Base-by-base conservation (phyloP, 768 basidiomycete genomes). In the Collybiopsis luxurians region DNA sequence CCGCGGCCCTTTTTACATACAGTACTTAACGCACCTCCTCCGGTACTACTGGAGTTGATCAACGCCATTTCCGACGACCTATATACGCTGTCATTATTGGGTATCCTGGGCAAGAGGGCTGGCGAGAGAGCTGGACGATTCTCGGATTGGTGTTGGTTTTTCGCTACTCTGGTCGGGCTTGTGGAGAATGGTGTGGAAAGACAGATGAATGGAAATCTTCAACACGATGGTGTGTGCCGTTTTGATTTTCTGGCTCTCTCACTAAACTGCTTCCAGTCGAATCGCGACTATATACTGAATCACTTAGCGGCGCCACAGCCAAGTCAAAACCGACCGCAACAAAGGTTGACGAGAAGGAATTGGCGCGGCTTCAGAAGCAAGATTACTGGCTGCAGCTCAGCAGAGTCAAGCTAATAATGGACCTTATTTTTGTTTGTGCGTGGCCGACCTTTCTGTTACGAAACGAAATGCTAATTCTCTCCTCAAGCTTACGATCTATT, bases 81-180 rank as follows among this genome's bases (percentile, higher is more conserved):
- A n/a, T 79, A 81, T 46, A 91, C 90, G n/a, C 82, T 86, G 62
- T 84, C 87, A 12, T 77, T 75, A 58, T 71, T 93, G 27, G 92
- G 91, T 1, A 71, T 94, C 10, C 62, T 93, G 3, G 83, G 87
- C 4, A 79, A 81, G 61, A 78, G 75, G 49, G 71, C 80, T 1
- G 92, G 92, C 17, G 78, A 81, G 49, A 81, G 84, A 34, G 92
- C 90, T 2, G 90, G 76, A 34, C 80, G 83, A 11, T 84, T 92
- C 64, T 84, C 91, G 1, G 84, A 93, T 68, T 92, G 89, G 88
- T 92, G 91, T 67, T 94, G 91, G 92, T 79, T 94, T 60, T 72
- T 89, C 27, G 77, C 86, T 15, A 94, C 90, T 0, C 74, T 93
- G 28, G 90, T 90, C 12, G 86, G 85, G 47, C 75, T 94, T 4